Base-by-base conservation (phyloP, 192 early-diverging fungal species). In the Blastocladiella britannica region DNA sequence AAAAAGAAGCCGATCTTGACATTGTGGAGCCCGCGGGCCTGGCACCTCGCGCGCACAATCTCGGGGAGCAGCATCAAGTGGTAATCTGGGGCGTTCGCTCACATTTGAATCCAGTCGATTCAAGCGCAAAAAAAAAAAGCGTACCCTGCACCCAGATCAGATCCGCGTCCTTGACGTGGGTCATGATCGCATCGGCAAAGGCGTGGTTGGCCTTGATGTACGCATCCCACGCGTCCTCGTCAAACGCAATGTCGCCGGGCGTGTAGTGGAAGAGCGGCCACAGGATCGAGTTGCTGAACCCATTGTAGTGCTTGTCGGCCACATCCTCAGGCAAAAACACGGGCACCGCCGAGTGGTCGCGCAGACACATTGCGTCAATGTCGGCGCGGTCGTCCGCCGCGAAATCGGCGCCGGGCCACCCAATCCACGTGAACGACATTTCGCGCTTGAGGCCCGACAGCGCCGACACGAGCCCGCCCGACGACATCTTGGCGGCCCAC, bases 221-320 rank as follows among this genome's bases (percentile, higher is more conserved):
- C 9, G 84, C 91, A 18, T 91, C 86, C 91, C 91, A 99, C 66
- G 88, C 81, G 7, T 79, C 78, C 64, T 90, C 86, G 67, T 91
- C 84, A 62, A 99, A 99, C 5, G 83, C 79, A 63, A 99, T 93
- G 72, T 99, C 96, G 53, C 92, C 90, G 8, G 92, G 91, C 63
- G 97, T 91, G 70, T 99, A 99, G 70, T 99, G 96, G 75, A 99
- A 99, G 54, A 99, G 72, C 5, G 96, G 96, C 95, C 92, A 96
- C 37, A 98, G 81, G 57, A 98, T 94, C 63, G 87, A 89, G 66
- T 29, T 23, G 26, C 90, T 92, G 74, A 99, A 96, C 5, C 96
- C 96, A 57, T 93, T 93, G 74, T 99, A 99, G 71, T 97, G 91
- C 63, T 76, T 76, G 67, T 94, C 89, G 12, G 93, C 96, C 7